A percentile compares a stretch with the other conserved stretches of the same genome.
Evolutionary conservation across 495 filamentous ascomycete species (phyloP).

Genomic region (Penicillium atrosanguineum): DNA sequence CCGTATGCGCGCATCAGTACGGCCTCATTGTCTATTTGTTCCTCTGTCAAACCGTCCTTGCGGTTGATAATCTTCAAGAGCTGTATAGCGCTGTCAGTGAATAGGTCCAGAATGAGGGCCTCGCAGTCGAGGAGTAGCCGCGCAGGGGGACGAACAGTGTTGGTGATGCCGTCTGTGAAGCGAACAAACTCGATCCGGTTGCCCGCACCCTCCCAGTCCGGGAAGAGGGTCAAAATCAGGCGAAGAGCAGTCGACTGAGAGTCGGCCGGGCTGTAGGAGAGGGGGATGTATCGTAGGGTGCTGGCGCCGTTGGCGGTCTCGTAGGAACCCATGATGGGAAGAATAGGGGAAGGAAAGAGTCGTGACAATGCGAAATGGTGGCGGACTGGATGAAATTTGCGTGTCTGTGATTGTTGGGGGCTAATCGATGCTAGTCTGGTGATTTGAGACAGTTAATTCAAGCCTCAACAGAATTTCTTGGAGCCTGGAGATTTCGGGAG

Average conservation of each 20-base stretch:
- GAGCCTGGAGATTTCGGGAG: neutral
- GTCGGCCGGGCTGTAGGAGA: slow-evolving; percentile 72
- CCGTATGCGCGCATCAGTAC: slow-evolving; percentile 93
- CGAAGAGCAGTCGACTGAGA: slow-evolving; percentile 72
- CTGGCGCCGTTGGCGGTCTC: slow-evolving; percentile 20
- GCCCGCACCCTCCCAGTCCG: slow-evolving; percentile 72
- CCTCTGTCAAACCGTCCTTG: slow-evolving; percentile 68
- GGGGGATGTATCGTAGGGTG: slow-evolving; percentile 58
- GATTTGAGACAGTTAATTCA: neutral
- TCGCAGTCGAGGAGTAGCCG: neutral
- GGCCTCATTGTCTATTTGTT: slow-evolving; percentile 80
- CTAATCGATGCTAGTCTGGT: neutral
- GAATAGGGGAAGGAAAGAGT: neutral
- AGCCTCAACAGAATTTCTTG: neutral
- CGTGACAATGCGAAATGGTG: neutral
- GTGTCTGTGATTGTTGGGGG: neutral
- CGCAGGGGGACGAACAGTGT: slow-evolving; percentile 62
- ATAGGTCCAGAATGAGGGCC: neutral
- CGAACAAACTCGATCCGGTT: slow-evolving; percentile 83
- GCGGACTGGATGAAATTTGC: neutral
- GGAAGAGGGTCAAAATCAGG: slow-evolving; percentile 75
- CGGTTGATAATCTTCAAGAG: slow-evolving; percentile 85
- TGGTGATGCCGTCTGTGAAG: slow-evolving; percentile 98
- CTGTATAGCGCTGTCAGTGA: slow-evolving; percentile 28
- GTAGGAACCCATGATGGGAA: slow-evolving; percentile 32